Evolutionary conservation across 345 rosid species (phyloP).

Genomic region (Brassica rapa): DNA sequence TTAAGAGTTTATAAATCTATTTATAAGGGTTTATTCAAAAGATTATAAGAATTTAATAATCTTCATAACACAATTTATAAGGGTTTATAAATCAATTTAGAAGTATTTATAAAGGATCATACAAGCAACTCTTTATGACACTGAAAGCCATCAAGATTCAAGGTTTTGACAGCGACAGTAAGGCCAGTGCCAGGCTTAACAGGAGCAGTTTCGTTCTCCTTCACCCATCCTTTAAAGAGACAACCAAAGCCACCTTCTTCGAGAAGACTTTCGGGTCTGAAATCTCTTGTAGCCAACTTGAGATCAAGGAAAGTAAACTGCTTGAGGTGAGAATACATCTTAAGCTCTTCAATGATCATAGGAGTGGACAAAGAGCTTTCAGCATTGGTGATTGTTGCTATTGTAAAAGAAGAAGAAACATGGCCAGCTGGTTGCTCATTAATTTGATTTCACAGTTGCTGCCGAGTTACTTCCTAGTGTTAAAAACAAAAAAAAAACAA

Average conservation of each 20-base stretch:
- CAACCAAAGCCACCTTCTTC: too few relatives aligned
- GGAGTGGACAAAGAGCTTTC: slow-evolving; percentile 86
- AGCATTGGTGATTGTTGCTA: slow-evolving; percentile 78
- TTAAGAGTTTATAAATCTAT: too few relatives aligned
- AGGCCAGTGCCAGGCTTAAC: slow-evolving; percentile 37
- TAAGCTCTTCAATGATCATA: slow-evolving; percentile 88
- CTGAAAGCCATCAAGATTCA: slow-evolving; percentile 97
- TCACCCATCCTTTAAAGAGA: too few relatives aligned
- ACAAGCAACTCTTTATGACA: slow-evolving; percentile 99
- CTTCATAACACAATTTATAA: too few relatives aligned
- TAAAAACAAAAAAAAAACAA: neutral
- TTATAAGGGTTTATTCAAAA: too few relatives aligned
- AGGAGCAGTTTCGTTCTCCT: too few relatives aligned
- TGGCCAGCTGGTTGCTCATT: slow-evolving; percentile 68
- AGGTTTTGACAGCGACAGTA: slow-evolving; percentile 94
- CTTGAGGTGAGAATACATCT: slow-evolving; percentile 55
- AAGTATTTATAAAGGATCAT: slow-evolving; percentile 25
- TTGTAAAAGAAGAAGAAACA: slow-evolving; percentile 33
- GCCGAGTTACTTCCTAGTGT: slow-evolving; percentile 69
- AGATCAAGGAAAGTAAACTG: too few relatives aligned
- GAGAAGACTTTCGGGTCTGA: too few relatives aligned
- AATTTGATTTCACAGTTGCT: slow-evolving; percentile 51
- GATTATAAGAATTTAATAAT: too few relatives aligned
- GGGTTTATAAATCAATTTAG: too few relatives aligned
- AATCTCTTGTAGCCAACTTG: too few relatives aligned